Conservation (phyloP, 2,329 filamentous ascomycete genomes). For the Exophiala oligosperma region DNA sequence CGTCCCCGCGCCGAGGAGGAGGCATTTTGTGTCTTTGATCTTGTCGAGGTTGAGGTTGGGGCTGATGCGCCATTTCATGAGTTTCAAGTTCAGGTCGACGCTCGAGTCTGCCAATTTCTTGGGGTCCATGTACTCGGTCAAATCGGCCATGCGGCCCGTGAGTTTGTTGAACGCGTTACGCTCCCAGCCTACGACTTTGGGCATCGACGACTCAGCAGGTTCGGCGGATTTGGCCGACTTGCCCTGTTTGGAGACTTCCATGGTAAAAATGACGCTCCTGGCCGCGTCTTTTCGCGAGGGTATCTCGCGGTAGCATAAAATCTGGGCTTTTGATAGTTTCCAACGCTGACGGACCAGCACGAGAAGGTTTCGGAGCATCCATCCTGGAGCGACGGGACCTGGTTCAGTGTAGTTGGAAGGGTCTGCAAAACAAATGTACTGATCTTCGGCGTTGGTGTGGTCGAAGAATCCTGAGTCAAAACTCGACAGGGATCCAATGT, state of each 20-base stretch:
- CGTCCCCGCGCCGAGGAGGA: constrained; percentile 88
- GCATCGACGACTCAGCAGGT: constrained; percentile 52
- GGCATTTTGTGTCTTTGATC: constrained; percentile 86
- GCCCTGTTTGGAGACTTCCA: constrained; percentile 37
- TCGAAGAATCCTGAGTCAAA: constrained; percentile 90
- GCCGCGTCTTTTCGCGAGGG: constrained; percentile 75
- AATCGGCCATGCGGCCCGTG: constrained; percentile 72
- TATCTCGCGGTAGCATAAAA: constrained; percentile 87
- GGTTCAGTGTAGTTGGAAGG: constrained; percentile 89
- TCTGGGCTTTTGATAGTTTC: constrained; percentile 72
- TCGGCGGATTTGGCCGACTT: constrained; percentile 22
- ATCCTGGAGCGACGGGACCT: constrained; percentile 91
- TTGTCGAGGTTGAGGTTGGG: constrained; percentile 82
- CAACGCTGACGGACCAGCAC: constrained; percentile 82
- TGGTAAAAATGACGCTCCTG: constrained; percentile 73
- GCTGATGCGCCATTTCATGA: constrained; percentile 98
- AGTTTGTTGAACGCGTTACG: constrained; percentile 77
- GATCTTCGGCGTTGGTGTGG: constrained; percentile 67
- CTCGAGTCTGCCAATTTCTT: constrained; percentile 82
- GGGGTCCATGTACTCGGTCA: constrained; percentile 94
- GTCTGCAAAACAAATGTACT: constrained; percentile 84
- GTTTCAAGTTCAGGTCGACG: constrained; percentile 91
- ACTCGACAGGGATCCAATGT: constrained; percentile 69
- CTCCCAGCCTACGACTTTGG: constrained; percentile 95
- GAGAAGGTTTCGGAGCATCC: constrained; percentile 88